Percentiles rank a stretch among this genome's conserved stretches.
phyloP scores from a whole-genome alignment of 1,139 yeast genomes.

The Candida smagusa region DNA sequence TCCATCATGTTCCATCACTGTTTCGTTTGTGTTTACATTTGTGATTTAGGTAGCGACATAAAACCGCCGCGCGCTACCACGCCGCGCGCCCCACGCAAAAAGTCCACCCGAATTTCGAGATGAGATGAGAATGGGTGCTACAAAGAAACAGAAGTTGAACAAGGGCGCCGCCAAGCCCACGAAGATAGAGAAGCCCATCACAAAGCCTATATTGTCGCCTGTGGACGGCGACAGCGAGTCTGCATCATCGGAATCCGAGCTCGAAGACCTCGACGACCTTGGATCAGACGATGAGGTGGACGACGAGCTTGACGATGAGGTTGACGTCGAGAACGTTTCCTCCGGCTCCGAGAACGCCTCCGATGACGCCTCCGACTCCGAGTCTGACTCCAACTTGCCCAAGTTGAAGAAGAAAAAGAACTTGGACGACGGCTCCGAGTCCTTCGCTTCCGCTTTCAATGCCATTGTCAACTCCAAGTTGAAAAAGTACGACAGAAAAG shows the following conservation, averaged over 20 bases:
- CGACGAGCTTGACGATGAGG: slow-evolving; percentile 15
- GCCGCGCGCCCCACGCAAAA: slow-evolving; percentile 3
- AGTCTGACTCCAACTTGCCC: slow-evolving; percentile 39
- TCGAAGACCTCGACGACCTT: slow-evolving; percentile 13
- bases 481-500: slow-evolving; percentile 83
- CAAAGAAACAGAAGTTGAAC: slow-evolving; percentile 19
- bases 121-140: slow-evolving; percentile 14
- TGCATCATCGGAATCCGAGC: slow-evolving; percentile 4
- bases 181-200: slow-evolving; percentile 16
- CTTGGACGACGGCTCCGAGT: slow-evolving; percentile 63
- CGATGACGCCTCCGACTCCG: slow-evolving; percentile 13
- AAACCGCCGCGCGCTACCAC: not conserved
- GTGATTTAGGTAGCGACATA: slow-evolving; percentile 2
- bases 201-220: slow-evolving; percentile 8
- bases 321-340: slow-evolving; percentile 10
- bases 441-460: slow-evolving; percentile 77
- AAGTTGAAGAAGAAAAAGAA: slow-evolving; percentile 53
- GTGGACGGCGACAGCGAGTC: slow-evolving; percentile 2
- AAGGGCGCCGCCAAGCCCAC: slow-evolving; percentile 10
- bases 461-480: slow-evolving; percentile 83
- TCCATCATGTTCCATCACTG: slow-evolving; percentile 4
- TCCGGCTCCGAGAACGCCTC: slow-evolving; percentile 23
- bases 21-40: slow-evolving; percentile 1
- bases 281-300: slow-evolving; percentile 16
- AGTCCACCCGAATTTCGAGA: slow-evolving; percentile 3